Base-by-base conservation (phyloP, 2,329 filamentous ascomycete genomes). In the Colletotrichum gloeosporioides region DNA sequence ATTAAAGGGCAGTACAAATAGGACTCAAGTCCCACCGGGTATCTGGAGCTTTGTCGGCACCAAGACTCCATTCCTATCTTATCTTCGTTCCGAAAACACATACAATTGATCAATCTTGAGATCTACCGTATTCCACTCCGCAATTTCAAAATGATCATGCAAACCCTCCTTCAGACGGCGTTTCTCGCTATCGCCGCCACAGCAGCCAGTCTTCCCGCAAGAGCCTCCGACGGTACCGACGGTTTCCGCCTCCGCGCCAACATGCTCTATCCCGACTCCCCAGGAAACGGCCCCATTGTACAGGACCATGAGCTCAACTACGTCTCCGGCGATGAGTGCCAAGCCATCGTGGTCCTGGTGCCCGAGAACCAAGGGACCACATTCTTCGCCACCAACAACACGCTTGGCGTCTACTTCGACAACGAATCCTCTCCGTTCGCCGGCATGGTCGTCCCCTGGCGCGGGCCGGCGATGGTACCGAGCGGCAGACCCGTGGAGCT, bases 401-500 rank as follows among this genome's bases (percentile, higher is more conserved):
- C 55, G 0, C 3, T 59, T 1, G 55, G 55, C 6, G 55, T 59
- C 13, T 22, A 59, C 55, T 29, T 59, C 25, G 55, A 29, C 55
- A 18, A 7, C 55, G 25, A 2, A 13, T 18, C 55, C 15, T 27
- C 55, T 12, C 55, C 13, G 4, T 59, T 59, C 7, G 34, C 63
- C 22, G 63, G 63, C 63, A 66, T 66, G 63, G 63, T 66, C 15
- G 34, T 66, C 6, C 63, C 63, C 22, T 66, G 63, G 63, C 63
- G 63, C 4, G 63, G 63, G 31, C 25, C 63, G 9, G 63, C 63
- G 63, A 66, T 66, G 63, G 63, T 66, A 12, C 63, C 63, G 22
- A 66, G 63, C 63, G 63, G 63, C 6, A 66, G 63, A 27, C 63
- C 63, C 22, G 63, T 66, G 63, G 63, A 66, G 32, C 31, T 66